Conservation (phyloP, 257 asterid genomes). For the Haberlea rhodopensis region DNA sequence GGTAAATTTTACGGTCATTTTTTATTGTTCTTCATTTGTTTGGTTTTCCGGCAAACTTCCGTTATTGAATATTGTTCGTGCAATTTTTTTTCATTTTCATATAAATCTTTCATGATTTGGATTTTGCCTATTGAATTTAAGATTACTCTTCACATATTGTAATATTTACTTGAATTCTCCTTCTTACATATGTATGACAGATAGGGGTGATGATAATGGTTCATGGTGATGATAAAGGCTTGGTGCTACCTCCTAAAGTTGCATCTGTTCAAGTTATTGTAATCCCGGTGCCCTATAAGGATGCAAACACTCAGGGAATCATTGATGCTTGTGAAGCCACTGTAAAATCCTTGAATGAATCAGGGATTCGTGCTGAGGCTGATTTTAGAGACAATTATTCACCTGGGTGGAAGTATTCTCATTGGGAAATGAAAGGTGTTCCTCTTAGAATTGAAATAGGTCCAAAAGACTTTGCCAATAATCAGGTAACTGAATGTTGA, state of each 20-base stretch:
- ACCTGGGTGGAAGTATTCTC: conserved; percentile 97
- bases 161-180: not conserved
- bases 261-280: conserved; percentile 83
- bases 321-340: conserved; percentile 77
- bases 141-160: conserved; percentile 6
- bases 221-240: conserved; percentile 94
- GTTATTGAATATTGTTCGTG: not conserved
- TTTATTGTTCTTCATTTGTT: not conserved
- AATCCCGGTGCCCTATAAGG: conserved; percentile 90
- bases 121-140: not conserved
- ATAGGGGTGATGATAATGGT: conserved; percentile 97
- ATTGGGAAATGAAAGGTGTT: conserved; percentile 99
- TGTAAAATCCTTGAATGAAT: conserved; percentile 60
- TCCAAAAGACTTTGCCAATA: conserved; percentile 85
- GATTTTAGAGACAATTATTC: conserved; percentile 92
- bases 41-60: not conserved
- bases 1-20: conserved; percentile 38
- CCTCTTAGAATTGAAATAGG: conserved; percentile 98
- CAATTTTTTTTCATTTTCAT: not conserved
- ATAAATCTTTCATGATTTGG: not conserved
- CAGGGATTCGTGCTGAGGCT: conserved; percentile 83
- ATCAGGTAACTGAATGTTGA: conserved; percentile 49
- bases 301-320: conserved; percentile 81
- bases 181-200: conserved; percentile 37
- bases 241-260: conserved; percentile 95